Percentiles rank a stretch among this genome's conserved stretches.
Evolutionary conservation across 805 yeast genomes (phyloP).

Genomic region (Priceomyces fermenticarens): DNA sequence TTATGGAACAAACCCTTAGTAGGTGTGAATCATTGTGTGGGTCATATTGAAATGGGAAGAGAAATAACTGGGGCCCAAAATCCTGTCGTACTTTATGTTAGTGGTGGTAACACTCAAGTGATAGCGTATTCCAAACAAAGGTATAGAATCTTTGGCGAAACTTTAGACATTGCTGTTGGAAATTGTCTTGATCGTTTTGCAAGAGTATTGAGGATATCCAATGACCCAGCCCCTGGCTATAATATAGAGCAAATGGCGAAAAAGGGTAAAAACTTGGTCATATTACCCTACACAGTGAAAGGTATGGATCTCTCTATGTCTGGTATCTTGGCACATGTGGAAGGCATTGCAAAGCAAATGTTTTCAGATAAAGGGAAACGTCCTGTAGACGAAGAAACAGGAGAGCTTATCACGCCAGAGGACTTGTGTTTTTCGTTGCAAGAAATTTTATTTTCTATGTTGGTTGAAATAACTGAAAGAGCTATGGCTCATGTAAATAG

Average conservation of each 20-base stretch:
- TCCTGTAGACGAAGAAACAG: slow-evolving; percentile 37
- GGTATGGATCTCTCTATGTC: slow-evolving; percentile 99
- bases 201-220: slow-evolving; percentile 80
- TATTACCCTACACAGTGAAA: slow-evolving; percentile 92
- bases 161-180: slow-evolving; percentile 96
- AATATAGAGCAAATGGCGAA: slow-evolving; percentile 94
- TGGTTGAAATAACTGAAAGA: slow-evolving; percentile 95
- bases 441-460: slow-evolving; percentile 90
- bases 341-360: slow-evolving; percentile 71
- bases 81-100: slow-evolving; percentile 94
- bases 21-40: slow-evolving; percentile 96
- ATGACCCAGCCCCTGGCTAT: slow-evolving; percentile 96
- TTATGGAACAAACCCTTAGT: slow-evolving; percentile 82
- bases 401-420: slow-evolving; percentile 64
- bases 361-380: slow-evolving; percentile 44
- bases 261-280: slow-evolving; percentile 58
- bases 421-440: slow-evolving; percentile 93
- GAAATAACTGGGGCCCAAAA: slow-evolving; percentile 97
- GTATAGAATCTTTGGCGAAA: slow-evolving; percentile 98
- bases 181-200: slow-evolving; percentile 97
- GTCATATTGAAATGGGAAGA: slow-evolving; percentile 98
- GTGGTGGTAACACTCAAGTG: slow-evolving; percentile 98
- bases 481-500: slow-evolving; percentile 97
- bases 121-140: slow-evolving; percentile 93
- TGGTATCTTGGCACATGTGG: slow-evolving; percentile 86